Percentiles rank a stretch among this genome's conserved stretches.
Evolutionary conservation across 2,329 filamentous ascomycete species (phyloP).

Genomic region (Diaporthe citrichinensis): DNA sequence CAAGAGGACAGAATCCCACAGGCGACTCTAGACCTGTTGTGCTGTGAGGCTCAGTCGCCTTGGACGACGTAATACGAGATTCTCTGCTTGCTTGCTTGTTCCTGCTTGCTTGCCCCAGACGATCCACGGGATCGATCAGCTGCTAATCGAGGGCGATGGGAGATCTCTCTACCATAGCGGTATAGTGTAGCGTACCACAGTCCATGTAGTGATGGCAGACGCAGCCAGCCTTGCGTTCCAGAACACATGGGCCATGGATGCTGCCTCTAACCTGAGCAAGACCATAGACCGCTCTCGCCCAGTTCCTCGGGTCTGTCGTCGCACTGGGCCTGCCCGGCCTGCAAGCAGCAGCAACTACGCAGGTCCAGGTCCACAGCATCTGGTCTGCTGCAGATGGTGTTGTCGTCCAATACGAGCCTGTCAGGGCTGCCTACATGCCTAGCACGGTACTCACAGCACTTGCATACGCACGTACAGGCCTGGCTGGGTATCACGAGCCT

Average conservation of each 20-base stretch:
- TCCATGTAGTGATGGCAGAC: constrained; percentile 15
- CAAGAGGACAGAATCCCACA: constrained; percentile 6
- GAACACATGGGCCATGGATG: constrained; percentile 23
- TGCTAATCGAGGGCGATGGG: constrained; percentile 29
- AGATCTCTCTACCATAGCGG: constrained; percentile 21
- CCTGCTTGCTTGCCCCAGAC: neutral
- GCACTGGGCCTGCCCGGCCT: constrained; percentile 11
- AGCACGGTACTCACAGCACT: neutral
- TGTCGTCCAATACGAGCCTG: constrained; percentile 28
- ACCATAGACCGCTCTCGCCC: constrained; percentile 28
- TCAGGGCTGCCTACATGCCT: constrained; percentile 22
- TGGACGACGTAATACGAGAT: constrained; percentile 38
- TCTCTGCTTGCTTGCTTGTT: constrained; percentile 7
- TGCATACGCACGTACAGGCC: neutral
- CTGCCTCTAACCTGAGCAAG: constrained; percentile 23
- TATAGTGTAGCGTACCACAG: constrained; percentile 21
- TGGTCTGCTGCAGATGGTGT: constrained; percentile 32
- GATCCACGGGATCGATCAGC: constrained; percentile 32
- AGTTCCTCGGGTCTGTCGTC: constrained; percentile 29
- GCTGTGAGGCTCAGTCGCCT: constrained; percentile 32
- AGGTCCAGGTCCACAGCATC: constrained; percentile 19
- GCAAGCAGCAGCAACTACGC: neutral
- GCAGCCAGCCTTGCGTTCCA: constrained; percentile 20
- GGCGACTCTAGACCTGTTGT: constrained; percentile 31
- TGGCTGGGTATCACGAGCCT: constrained; percentile 4